Conservation (phyloP, 129 eudicot species). For the Flaveria bidentis region DNA sequence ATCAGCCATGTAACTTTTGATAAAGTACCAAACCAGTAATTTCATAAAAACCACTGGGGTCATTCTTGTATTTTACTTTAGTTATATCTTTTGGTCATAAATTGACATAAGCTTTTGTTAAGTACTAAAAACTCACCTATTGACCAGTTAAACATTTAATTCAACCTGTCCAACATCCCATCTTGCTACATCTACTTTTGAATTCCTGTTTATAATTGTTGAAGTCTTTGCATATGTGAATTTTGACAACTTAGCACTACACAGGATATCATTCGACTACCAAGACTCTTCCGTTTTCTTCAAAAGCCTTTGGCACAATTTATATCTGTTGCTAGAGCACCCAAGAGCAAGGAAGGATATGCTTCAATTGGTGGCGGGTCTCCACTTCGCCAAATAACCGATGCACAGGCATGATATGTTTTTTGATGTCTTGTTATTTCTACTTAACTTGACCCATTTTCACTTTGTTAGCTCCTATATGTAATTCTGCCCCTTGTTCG, state of each 20-base stretch:
- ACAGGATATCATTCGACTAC: constrained; percentile 95
- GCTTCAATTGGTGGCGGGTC: constrained; percentile 99
- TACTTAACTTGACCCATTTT: background rate
- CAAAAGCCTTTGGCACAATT: constrained; percentile 97
- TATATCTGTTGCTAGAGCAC: constrained; percentile 91
- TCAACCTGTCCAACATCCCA: background rate
- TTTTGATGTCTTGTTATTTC: constrained; percentile 2
- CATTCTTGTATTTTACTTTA: background rate
- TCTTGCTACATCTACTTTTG: background rate
- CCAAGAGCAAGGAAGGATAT: constrained; percentile 98
- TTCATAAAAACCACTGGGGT: background rate
- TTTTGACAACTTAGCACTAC: constrained; percentile 20
- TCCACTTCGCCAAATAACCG: constrained; percentile 93
- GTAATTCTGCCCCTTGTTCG: background rate
- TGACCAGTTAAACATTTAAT: background rate
- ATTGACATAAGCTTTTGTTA: background rate
- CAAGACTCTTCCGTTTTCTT: constrained; percentile 90
- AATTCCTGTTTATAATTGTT: background rate
- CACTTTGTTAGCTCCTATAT: background rate
- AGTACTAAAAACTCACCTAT: background rate
- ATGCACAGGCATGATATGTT: constrained; percentile 76
- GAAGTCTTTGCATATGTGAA: constrained; percentile 3
- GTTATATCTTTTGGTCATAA: background rate
- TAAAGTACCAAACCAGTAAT: background rate
- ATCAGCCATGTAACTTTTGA: background rate